Percentiles rank a stretch among this genome's conserved stretches.
phyloP scores from a whole-genome alignment of 2,329 filamentous ascomycete genomes.

The Trematosphaeria pertusa region DNA sequence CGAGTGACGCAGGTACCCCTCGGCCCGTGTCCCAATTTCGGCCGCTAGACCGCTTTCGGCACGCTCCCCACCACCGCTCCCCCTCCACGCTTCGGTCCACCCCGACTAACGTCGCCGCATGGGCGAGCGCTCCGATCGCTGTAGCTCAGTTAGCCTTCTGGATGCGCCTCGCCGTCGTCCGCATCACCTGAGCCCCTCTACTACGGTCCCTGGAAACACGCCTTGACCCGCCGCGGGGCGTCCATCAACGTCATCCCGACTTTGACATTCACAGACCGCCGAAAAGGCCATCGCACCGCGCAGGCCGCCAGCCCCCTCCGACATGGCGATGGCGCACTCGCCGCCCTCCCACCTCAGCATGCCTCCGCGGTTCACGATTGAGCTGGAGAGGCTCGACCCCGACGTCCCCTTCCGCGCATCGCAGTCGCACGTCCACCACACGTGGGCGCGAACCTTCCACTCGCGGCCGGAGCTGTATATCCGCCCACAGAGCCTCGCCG shows the following conservation, averaged over 20 bases:
- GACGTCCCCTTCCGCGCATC: conserved; percentile 78
- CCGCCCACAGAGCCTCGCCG: conserved; percentile 76
- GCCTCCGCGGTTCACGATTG: conserved; percentile 55
- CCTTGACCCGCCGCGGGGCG: background rate
- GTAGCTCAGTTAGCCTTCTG: conserved; percentile 2
- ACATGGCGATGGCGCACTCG: conserved; percentile 38
- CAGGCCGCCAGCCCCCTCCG: too few species aligned
- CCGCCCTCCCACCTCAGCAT: conserved; percentile 35
- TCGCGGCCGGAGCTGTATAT: conserved; percentile 91
- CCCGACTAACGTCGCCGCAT: conserved; percentile 1
- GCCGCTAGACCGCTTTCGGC: too few species aligned
- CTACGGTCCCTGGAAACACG: background rate
- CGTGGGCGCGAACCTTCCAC: conserved; percentile 93
- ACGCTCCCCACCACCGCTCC: too few species aligned
- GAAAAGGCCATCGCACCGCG: too few species aligned
- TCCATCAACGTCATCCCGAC: background rate
- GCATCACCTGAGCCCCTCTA: conserved; percentile 4
- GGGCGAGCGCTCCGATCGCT: conserved; percentile 1
- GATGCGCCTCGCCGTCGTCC: background rate
- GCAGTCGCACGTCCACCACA: conserved; percentile 78
- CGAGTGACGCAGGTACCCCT: too few species aligned
- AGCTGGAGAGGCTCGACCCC: conserved; percentile 66
- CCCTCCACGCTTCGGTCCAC: conserved; percentile 2
- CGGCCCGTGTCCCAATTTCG: too few species aligned
- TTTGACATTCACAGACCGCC: too few species aligned